Percentiles rank a stretch among this genome's conserved stretches.
Conservation (phyloP, 2,329 filamentous ascomycete genomes). For the Zelopaecilomyces penicillatus region DNA sequence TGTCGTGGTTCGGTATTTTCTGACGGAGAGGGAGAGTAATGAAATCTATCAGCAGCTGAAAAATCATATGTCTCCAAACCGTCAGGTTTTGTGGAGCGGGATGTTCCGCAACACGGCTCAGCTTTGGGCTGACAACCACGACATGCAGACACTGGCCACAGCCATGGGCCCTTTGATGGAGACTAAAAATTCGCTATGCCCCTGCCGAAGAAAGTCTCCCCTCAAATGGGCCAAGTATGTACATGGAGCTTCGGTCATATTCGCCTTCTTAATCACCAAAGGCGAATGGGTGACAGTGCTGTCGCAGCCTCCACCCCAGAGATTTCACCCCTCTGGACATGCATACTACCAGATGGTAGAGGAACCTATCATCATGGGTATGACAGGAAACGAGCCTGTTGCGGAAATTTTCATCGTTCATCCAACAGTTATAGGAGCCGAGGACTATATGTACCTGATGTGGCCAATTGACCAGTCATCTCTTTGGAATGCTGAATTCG, state of each 20-base stretch:
- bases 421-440: constrained; percentile 1
- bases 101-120: constrained; percentile 8
- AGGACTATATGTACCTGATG: constrained; percentile 8
- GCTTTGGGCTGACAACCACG: constrained; percentile 11
- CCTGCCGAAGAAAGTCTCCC: not conserved
- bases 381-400: constrained; percentile 6
- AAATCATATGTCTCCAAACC: constrained; percentile 1
- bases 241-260: constrained; percentile 13
- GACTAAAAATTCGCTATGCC: not conserved
- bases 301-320: constrained; percentile 10
- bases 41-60: not conserved
- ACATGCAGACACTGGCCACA: constrained; percentile 11
- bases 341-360: constrained; percentile 10
- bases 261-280: constrained; percentile 9
- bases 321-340: constrained; percentile 10
- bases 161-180: constrained; percentile 11
- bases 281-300: constrained; percentile 10
- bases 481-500: constrained; percentile 3
- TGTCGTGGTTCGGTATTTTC: not conserved
- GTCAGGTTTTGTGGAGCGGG: constrained; percentile 14
- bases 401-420: constrained; percentile 4
- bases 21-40: not conserved
- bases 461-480: constrained; percentile 11
- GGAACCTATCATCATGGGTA: constrained; percentile 12
- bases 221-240: constrained; percentile 9